phyloP scores from a whole-genome alignment of 169 alveolate genomes.

The Prorocentrum cordatum region DNA sequence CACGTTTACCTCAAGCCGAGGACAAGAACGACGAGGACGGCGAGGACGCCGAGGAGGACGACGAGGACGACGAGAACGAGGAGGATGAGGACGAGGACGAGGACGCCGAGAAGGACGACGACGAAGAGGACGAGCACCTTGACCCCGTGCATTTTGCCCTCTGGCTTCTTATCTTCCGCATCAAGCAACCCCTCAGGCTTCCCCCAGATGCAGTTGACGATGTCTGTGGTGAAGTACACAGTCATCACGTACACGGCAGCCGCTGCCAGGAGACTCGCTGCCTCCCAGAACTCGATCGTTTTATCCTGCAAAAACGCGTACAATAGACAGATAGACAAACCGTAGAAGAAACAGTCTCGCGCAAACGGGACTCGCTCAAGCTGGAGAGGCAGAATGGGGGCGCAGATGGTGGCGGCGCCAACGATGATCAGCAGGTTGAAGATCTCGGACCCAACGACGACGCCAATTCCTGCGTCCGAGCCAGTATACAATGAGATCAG shows the following conservation, averaged over 20 bases:
- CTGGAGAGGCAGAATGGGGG: constrained; percentile 1
- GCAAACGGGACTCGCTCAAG: constrained; percentile 49
- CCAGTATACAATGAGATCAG: constrained; percentile 35
- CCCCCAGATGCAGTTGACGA: constrained; percentile 3
- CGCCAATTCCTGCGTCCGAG: constrained; percentile 70
- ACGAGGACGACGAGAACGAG: too few species aligned
- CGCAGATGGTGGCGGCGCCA: background rate
- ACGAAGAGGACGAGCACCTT: too few species aligned
- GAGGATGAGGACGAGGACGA: too few species aligned
- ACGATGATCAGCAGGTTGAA: constrained; percentile 71
- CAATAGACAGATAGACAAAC: constrained; percentile 54
- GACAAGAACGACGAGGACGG: too few species aligned
- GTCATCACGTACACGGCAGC: constrained; percentile 22
- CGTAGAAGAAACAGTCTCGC: constrained; percentile 66
- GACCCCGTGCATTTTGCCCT: constrained; percentile 59
- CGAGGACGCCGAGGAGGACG: too few species aligned
- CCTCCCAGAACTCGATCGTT: background rate
- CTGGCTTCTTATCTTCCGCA: background rate
- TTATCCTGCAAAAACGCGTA: constrained; percentile 32
- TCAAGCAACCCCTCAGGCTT: background rate
- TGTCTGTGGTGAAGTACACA: constrained; percentile 35
- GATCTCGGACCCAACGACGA: constrained; percentile 70
- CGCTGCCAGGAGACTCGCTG: constrained; percentile 25
- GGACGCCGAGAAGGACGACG: too few species aligned
- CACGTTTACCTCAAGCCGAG: constrained; percentile 4